Evolutionary conservation across 257 asterid species (phyloP), one percentile per base, ranked within the genome.

Genomic region (Cordia subcordata): DNA sequence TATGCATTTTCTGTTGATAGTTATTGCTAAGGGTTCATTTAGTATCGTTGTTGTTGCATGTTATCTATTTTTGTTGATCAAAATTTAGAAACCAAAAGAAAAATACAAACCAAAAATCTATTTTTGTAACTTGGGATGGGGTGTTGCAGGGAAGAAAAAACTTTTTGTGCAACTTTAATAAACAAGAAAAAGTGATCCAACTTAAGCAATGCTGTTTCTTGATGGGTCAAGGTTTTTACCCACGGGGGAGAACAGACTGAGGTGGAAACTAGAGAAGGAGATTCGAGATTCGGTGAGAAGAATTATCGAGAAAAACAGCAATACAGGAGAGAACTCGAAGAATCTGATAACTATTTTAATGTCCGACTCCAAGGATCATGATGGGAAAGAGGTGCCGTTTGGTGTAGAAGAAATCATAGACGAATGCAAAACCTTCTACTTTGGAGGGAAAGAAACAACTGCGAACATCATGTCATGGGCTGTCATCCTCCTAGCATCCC

Each of bases 191-290:
- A n/a, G 23, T 20, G 20, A 37, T 35, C 5, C 20, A 35, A 11
- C 38, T 39, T 45, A 22, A 61, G 23, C n/a, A n/a, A n/a, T n/a
- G n/a, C n/a, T n/a, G n/a, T 39, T 39, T 39, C 8, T 39, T 39
- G 8, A 39, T 12, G 44, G 8, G 44, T 39, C 9, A 72, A 83
- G 91, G 75, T 83, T 83, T 68, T 62, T 85, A 33, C 91, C 95
- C 0, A 85, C 86, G 6, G 77, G 71, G 77, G 77, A 74, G 46
- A 86, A 83, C 73, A 79, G 53, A 74, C 21, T 67, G 72, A 81
- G 86, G 75, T 53, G 79, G 79, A 79, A 68, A 63, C 79, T 86
- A 22, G 88, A 81, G 57, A 50, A 58, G 27, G 85, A 86, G 71
- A 81, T 82, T 63, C 77, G 85, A 22, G 69, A 77, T 10, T 70